Evolutionary conservation across 2,329 filamentous ascomycete genomes (phyloP), one percentile per base, ranked within the genome.

Genomic region (Phoma sp.): DNA sequence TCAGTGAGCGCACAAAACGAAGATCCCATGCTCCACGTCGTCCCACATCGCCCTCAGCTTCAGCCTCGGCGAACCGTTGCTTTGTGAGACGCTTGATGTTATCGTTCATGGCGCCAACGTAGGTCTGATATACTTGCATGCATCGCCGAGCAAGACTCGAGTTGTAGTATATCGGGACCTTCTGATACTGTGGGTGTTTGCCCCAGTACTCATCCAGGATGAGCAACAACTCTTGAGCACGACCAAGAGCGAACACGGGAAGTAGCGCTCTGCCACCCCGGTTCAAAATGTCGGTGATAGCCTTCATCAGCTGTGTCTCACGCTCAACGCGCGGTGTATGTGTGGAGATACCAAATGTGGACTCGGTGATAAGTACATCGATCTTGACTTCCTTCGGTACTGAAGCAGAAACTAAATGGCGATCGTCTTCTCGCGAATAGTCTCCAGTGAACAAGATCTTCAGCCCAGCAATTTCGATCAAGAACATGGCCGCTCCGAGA

Each of bases 121-220:
- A 99, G 1, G 95, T 99, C 74, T 98, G 95, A 72, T 99, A 99
- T 3, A 98, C 92, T 27, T 97, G 86, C 95, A 99, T 99, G 78
- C 95, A 99, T 76, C 96, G 95, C 59, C 93, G 83, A 1, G 95
- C 95, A 37, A 98, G 85, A 67, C 96, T 96, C 67, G 91, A 95
- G 49, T 96, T 96, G 74, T 98, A 99, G 79, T 98, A 99, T 58
- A 99, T 98, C 4, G 95, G 95, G 32, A 90, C 89, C 62, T 90
- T 92, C 61, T 96, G 93, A 62, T 88, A 91, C 65, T 97, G 93
- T 0, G 86, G 79, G 69, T 99, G 93, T 52, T 92, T 90, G 59
- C 85, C 85, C 95, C 95, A 99, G 77, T 96, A 98, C 74, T 99
- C 95, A 67, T 99, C 95, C 6, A 99, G 80, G 67, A 99, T 98